Conservation (phyloP, 2,329 filamentous ascomycete species). For the Cucurbitaria berberidis region DNA sequence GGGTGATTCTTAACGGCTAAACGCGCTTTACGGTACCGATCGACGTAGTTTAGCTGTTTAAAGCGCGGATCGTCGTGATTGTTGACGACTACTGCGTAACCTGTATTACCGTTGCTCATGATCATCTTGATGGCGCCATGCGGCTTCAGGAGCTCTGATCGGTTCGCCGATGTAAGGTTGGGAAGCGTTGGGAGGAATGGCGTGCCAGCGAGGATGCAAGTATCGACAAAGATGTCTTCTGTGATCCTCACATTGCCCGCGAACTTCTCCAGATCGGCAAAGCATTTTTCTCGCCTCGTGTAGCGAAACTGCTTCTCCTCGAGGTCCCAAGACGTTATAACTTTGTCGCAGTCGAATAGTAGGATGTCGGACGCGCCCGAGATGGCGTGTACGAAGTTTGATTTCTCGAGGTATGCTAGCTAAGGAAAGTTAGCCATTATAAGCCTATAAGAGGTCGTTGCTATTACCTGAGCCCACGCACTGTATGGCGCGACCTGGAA, state of each 20-base stretch:
- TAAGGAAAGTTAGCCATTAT: conserved; percentile 47
- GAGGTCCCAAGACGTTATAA: conserved; percentile 73
- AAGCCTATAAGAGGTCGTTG: not conserved
- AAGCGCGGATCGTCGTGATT: conserved; percentile 80
- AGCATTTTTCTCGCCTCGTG: conserved; percentile 70
- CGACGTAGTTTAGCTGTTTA: conserved; percentile 76
- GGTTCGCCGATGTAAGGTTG: conserved; percentile 68
- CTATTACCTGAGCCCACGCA: conserved; percentile 78
- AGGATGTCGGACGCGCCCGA: conserved; percentile 86
- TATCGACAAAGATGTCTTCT: conserved; percentile 81
- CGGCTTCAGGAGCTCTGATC: conserved; percentile 64
- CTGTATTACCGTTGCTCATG: conserved; percentile 68
- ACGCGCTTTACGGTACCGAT: conserved; percentile 84
- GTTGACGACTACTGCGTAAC: conserved; percentile 74
- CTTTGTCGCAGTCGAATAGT: conserved; percentile 80
- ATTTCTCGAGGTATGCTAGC: conserved; percentile 79
- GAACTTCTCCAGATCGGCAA: conserved; percentile 65
- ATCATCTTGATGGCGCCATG: conserved; percentile 81
- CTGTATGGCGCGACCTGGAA: conserved; percentile 88
- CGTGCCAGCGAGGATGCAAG: conserved; percentile 81
- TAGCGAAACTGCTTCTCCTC: conserved; percentile 69
- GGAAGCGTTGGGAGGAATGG: conserved; percentile 82
- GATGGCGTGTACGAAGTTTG: conserved; percentile 69
- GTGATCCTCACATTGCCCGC: conserved; percentile 55
- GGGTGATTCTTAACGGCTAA: conserved; percentile 89